Evolutionary conservation across 1,139 yeast species (phyloP).

Genomic region (Saccharomyces hybrid): DNA sequence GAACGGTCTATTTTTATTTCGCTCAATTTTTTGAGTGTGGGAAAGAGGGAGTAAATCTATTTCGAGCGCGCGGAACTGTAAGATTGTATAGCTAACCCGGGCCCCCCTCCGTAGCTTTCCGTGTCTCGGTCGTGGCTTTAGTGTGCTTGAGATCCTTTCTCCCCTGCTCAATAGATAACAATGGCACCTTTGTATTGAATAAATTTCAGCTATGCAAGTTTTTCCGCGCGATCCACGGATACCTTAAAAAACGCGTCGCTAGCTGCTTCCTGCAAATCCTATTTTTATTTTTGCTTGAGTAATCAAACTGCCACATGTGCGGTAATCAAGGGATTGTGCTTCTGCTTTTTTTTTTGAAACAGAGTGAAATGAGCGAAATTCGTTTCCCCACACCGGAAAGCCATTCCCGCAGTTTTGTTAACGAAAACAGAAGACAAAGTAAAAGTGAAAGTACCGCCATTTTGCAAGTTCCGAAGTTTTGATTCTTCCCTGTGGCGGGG

Average conservation of each 20-base stretch:
- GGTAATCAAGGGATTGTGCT: neutral
- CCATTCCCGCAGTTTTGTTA: neutral
- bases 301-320: neutral
- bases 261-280: neutral
- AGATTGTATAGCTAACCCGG: neutral
- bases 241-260: neutral
- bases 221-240: neutral
- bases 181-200: neutral
- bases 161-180: neutral
- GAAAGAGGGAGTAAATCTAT: neutral
- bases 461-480: neutral
- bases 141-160: neutral
- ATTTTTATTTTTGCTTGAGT: neutral
- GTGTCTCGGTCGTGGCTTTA: neutral
- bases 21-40: neutral
- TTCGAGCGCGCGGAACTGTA: neutral
- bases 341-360: too few relatives aligned
- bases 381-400: neutral
- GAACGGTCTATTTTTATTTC: neutral
- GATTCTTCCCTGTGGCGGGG: neutral
- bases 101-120: neutral
- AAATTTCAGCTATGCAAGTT: neutral
- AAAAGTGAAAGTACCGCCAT: neutral
- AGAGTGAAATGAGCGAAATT: neutral
- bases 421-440: neutral